Base-by-base conservation (phyloP, 345 rosid species). In the Salix viminalis region DNA sequence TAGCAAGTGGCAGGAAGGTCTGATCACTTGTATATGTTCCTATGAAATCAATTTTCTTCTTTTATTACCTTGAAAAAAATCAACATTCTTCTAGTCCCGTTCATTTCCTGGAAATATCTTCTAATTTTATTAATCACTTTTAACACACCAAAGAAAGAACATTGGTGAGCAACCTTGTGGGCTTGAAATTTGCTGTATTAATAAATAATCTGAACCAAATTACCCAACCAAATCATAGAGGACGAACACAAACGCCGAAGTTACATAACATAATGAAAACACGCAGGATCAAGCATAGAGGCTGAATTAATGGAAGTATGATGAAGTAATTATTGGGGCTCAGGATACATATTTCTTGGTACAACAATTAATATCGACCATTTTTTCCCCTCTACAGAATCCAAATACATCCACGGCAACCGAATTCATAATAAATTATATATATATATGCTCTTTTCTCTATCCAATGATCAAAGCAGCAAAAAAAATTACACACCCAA, bases 401-500 rank as follows among this genome's bases (percentile, higher is more conserved):
- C 69, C 60, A 58, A 48, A 67, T 67, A 61, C 83, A 81, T 46
- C 69, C 76, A 76, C 15, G 69, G 46, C 30, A 61, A 44, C 52
- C 64, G 64, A 72, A 74, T 48, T 54, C 32, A 39, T 48, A 15
- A 58, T 66, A 34, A 44, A 23, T 58, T 10, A 41, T 41, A 41
- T 41, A 41, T 41, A 41, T 41, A 41, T 12, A 41, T 81, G 80
- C 65, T 77, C 32, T 72, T 56, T 69, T 68, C 75, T 32, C 60
- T 69, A 75, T 32, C 34, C 76, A 72, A 73, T 62, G 72, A 70
- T 67, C 71, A 79, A 80, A 75, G 37, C 80, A 79, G 62, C 67
- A 67, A 76, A 77, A 75, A 30, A 71, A 23, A 65, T 65, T 77
- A 72, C 81, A 72, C 81, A 74, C 81, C 79, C 46, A 77, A 44